Percentiles rank a stretch among this genome's conserved stretches.
These are phyloP conservation scores for Trichoderma lentiforme DNA, from an alignment of 2,329 filamentous ascomycete species.

Conservation along the genomic window DNA sequence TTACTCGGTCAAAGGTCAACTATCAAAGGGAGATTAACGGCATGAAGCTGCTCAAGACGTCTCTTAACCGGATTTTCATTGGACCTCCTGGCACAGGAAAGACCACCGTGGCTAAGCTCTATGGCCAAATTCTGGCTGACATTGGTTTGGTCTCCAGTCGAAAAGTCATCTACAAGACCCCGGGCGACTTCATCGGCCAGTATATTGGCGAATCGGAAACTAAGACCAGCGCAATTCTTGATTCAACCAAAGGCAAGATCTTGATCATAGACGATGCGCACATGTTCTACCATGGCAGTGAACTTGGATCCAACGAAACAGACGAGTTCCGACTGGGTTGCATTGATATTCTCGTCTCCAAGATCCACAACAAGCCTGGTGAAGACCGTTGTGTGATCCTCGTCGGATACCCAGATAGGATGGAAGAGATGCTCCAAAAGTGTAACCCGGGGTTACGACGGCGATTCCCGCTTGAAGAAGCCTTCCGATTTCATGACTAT, in stretches of 20 bases:
- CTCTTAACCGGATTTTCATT: constrained; percentile 66
- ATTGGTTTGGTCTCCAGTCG: constrained; percentile 61
- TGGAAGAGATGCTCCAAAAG: not conserved
- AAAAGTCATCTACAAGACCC: constrained; percentile 54
- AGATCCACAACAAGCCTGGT: not conserved
- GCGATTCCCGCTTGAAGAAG: not conserved
- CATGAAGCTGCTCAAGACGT: constrained; percentile 39
- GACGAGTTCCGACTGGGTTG: not conserved
- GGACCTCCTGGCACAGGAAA: constrained; percentile 69
- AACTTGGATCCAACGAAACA: too few species aligned
- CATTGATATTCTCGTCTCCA: not conserved
- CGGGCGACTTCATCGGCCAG: constrained; percentile 64
- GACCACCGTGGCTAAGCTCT: constrained; percentile 65
- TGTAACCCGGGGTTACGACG: not conserved
- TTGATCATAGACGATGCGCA: constrained; percentile 73
- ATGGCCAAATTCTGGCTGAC: constrained; percentile 72
- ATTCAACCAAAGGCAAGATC: constrained; percentile 61
- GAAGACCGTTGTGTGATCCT: not conserved
- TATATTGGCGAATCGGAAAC: constrained; percentile 68
- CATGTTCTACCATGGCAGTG: not conserved
- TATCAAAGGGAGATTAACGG: not conserved
- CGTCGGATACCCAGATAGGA: not conserved
- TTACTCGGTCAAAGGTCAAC: not conserved
- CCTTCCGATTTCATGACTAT: not conserved
- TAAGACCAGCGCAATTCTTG: constrained; percentile 55